Conservation (phyloP, 1,139 yeast species). For the Diutina pseudorugosa region DNA sequence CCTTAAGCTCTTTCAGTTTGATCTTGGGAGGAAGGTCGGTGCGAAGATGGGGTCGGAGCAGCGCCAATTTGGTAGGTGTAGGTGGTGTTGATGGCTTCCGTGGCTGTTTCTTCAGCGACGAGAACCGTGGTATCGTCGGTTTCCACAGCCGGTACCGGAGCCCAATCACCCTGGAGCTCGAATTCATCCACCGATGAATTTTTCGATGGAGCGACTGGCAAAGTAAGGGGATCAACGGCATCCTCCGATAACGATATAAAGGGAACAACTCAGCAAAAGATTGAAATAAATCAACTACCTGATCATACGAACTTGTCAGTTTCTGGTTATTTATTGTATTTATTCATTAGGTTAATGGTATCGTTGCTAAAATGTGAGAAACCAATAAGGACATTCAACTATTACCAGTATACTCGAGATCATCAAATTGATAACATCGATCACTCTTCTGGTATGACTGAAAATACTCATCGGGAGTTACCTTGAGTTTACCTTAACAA, state of each 20-base stretch:
- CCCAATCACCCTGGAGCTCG: background rate
- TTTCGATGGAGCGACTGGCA: background rate
- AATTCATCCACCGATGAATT: background rate
- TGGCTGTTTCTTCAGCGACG: background rate
- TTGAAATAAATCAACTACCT: no score
- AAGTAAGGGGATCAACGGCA: background rate
- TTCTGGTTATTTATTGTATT: no score
- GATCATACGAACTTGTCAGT: no score
- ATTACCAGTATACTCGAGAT: no score
- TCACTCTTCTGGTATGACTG: no score
- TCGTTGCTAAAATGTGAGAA: no score
- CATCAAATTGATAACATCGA: no score
- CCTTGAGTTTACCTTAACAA: no score
- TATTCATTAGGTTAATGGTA: no score
- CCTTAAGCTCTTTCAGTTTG: background rate
- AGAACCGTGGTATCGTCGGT: background rate
- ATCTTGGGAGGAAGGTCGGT: constrained; percentile 1
- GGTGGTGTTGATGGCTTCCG: background rate
- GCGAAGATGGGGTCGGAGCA: background rate
- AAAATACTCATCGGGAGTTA: no score
- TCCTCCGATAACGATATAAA: background rate
- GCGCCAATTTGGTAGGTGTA: background rate
- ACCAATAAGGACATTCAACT: no score
- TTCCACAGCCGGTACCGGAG: constrained; percentile 1
- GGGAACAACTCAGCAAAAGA: no score